A percentile compares a stretch with the other conserved stretches of the same genome.
Evolutionary conservation across 2,329 filamentous ascomycete species (phyloP).

Genomic region (Colletotrichum caudatum): DNA sequence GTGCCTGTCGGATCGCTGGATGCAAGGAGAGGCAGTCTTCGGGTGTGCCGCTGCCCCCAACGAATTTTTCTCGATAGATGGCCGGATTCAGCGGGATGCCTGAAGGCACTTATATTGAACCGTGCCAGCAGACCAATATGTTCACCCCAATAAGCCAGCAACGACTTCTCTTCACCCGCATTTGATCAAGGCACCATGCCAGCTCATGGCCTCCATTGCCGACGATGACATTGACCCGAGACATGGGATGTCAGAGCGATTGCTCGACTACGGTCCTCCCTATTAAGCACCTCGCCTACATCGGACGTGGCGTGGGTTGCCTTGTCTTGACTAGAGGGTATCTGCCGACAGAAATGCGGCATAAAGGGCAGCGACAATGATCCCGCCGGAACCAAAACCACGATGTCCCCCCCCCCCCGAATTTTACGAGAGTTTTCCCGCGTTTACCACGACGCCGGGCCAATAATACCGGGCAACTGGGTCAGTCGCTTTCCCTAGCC

Average conservation of each 20-base stretch:
- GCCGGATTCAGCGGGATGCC: neutral
- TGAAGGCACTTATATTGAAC: neutral
- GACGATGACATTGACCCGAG: neutral
- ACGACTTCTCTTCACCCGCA: neutral
- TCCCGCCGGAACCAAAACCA: neutral
- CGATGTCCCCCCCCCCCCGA: no score
- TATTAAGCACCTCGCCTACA: neutral
- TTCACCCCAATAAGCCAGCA: neutral
- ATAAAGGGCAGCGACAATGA: neutral
- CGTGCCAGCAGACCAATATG: neutral
- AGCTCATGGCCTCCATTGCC: neutral
- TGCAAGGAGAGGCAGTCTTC: neutral
- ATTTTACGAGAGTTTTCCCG: neutral
- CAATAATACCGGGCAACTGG: neutral
- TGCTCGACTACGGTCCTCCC: neutral
- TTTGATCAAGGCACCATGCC: neutral
- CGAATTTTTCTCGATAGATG: neutral
- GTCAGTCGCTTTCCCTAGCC: neutral
- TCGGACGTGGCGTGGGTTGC: no score
- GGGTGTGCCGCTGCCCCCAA: constrained; percentile 1
- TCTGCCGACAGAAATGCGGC: neutral
- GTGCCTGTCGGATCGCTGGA: constrained; percentile 26
- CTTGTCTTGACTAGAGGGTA: neutral
- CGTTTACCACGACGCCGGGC: neutral
- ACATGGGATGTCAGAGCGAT: neutral